Conservation (phyloP, 164 flowering plant species). For the Kingdonia uniflora region DNA sequence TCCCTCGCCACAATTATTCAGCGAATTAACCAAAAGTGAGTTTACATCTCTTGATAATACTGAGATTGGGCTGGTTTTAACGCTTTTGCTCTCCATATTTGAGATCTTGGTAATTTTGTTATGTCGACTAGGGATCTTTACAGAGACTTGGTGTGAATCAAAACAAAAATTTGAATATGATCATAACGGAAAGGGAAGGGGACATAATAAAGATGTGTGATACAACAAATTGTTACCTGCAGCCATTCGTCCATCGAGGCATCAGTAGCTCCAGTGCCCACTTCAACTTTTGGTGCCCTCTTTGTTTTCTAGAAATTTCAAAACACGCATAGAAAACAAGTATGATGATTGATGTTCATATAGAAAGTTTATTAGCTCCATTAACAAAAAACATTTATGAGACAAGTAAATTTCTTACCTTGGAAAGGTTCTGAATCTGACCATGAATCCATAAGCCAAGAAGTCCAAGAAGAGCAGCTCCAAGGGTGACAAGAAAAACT, state of each 20-base stretch:
- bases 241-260: conserved; percentile 91
- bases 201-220: not conserved
- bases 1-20: too few relatives aligned
- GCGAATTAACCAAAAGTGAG: too few relatives aligned
- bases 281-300: conserved; percentile 85
- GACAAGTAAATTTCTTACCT: conserved; percentile 31
- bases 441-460: conserved; percentile 62
- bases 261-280: conserved; percentile 68
- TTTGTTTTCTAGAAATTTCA: conserved; percentile 63
- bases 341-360: too few relatives aligned
- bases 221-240: conserved; percentile 55
- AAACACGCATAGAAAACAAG: not conserved
- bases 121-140: not conserved
- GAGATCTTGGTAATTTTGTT: too few relatives aligned
- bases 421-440: conserved; percentile 57
- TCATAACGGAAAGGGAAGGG: not conserved
- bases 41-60: too few relatives aligned
- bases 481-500: conserved; percentile 71
- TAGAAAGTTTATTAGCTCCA: too few relatives aligned
- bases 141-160: not conserved
- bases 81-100: too few relatives aligned
- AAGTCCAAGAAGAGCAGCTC: conserved; percentile 57
- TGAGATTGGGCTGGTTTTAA: too few relatives aligned
- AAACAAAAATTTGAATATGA: not conserved
- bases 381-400: not conserved